A percentile compares a stretch with the other conserved stretches of the same genome.
Conservation (phyloP, 495 filamentous ascomycete species). For the Penicillium paxilli region DNA sequence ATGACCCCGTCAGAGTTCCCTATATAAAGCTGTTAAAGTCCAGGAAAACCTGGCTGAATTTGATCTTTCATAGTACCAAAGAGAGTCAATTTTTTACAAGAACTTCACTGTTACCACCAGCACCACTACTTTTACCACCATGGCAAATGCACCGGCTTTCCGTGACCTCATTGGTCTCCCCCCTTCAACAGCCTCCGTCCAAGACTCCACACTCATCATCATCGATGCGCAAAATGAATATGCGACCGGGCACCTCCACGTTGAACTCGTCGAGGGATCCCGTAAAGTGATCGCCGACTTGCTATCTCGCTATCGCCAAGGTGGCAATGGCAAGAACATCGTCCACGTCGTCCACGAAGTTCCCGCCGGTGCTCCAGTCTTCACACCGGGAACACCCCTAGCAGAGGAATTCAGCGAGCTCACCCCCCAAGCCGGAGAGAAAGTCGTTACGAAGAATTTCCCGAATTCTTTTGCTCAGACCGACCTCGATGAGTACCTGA, state of each 20-base stretch:
- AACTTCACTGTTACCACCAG: neutral
- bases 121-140: neutral
- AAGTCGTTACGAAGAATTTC: conserved; percentile 46
- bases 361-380: conserved; percentile 59
- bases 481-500: conserved; percentile 40
- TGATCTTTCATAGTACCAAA: too few species aligned
- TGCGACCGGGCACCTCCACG: conserved; percentile 50
- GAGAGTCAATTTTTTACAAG: neutral
- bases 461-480: conserved; percentile 51
- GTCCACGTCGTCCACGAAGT: conserved; percentile 58
- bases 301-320: conserved; percentile 51
- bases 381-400: conserved; percentile 54
- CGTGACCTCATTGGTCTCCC: conserved; percentile 48
- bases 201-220: conserved; percentile 58
- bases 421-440: conserved; percentile 43
- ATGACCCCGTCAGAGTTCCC: too few species aligned
- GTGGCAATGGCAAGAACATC: conserved; percentile 40
- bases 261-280: conserved; percentile 43
- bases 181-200: conserved; percentile 47
- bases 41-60: too few species aligned
- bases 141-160: conserved; percentile 29
- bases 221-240: conserved; percentile 69
- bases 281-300: conserved; percentile 50
- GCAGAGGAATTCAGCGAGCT: conserved; percentile 56
- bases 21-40: too few species aligned